Base-by-base conservation (phyloP, 306 rosid genomes). In the Quercus variabilis region DNA sequence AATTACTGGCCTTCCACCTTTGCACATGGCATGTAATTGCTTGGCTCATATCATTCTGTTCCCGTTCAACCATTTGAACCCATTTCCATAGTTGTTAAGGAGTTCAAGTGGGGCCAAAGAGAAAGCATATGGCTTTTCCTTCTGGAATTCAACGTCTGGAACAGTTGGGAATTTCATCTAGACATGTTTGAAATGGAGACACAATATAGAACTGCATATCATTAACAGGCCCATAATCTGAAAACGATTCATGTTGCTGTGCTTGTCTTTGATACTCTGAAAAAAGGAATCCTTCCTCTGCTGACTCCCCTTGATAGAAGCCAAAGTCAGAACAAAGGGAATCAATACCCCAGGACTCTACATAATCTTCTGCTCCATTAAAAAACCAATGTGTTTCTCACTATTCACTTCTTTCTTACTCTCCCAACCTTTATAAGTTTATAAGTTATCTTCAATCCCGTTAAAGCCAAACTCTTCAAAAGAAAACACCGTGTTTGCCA, bases 51-150 rank as follows among this genome's bases (percentile, higher is more conserved):
- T 18, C 28, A 28, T 73, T 68, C 82, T 80, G 6, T 78, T 88
- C 14, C 81, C 72, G 13, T 51, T 68, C 75, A 85, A 78, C 25
- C 82, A 54, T 72, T 76, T 86, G 62, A 89, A 64, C 18, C 89
- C 84, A 13, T 82, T 82, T 38, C 88, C 84, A 30, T 83, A 82
- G 74, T 76, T 86, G 74, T 83, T 88, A 67, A 90, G 84, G 35
- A 92, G 85, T 74, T 83, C 85, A 75, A 90, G 85, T 18, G 92
- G 43, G 31, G 91, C 87, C 54, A 87, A 79, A 69, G 83, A 79
- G 23, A 83, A 64, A 17, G 71, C 43, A 33, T 18, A 26, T 35
- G 5, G 62, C 33, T 83, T 79, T 0, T 59, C 41, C 68, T 84
- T 85, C 81, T 71, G 58, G 33, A 80, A 14, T 74, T 79, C 78